phyloP scores from a whole-genome alignment of 345 rosid species.

The Citrus maxima region DNA sequence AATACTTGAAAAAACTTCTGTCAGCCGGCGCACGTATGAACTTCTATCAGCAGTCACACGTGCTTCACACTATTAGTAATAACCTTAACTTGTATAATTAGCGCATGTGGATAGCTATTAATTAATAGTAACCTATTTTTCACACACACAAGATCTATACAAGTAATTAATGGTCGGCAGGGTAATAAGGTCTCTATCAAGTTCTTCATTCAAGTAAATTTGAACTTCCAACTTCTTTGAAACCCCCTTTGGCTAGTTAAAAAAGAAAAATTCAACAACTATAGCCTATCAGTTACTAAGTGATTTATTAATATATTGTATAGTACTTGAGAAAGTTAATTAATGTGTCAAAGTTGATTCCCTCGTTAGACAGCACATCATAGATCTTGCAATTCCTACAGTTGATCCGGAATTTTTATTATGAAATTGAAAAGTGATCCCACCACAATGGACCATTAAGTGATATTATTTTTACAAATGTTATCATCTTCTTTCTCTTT shows the following conservation, averaged over 20 bases:
- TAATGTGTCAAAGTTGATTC: constrained; percentile 1
- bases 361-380: background rate
- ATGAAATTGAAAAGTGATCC: constrained; percentile 21
- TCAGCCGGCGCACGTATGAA: too few species aligned
- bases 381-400: background rate
- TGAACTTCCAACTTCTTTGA: background rate
- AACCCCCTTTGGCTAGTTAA: background rate
- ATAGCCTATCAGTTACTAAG: background rate
- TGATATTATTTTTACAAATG: constrained; percentile 6
- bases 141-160: too few species aligned
- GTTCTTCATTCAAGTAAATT: background rate
- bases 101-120: background rate
- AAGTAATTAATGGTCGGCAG: background rate
- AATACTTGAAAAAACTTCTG: too few species aligned
- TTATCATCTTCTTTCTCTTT: background rate
- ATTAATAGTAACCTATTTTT: too few species aligned
- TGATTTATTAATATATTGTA: background rate
- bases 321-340: background rate
- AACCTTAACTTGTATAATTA: background rate
- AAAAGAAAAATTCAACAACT: background rate
- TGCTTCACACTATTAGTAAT: background rate
- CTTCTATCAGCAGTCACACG: background rate
- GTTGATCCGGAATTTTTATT: background rate
- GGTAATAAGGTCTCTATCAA: background rate
- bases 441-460: constrained; percentile 31